phyloP scores from a whole-genome alignment of 2,329 filamentous ascomycete species.

The Talaromyces sp. region DNA sequence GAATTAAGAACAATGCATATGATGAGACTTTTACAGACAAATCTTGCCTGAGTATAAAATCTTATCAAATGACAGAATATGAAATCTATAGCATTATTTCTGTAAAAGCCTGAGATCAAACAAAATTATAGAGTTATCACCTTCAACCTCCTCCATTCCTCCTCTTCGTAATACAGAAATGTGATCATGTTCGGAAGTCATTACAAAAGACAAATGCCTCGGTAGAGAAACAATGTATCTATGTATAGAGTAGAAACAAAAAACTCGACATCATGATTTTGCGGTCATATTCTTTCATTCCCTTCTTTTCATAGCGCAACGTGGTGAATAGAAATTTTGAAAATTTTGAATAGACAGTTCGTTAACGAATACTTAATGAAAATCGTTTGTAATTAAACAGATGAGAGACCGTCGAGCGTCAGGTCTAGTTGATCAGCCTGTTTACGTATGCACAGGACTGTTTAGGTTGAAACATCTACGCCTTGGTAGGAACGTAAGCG shows the following conservation, averaged over 20 bases:
- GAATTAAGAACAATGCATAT: neutral
- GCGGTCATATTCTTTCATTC: conserved; percentile 1
- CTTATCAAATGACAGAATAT: neutral
- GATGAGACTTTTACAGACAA: neutral
- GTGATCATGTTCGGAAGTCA: neutral
- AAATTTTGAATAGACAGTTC: neutral
- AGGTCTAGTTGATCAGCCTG: conserved; percentile 1
- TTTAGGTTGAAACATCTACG: neutral
- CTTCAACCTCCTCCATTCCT: neutral
- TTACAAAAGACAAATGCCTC: conserved; percentile 1
- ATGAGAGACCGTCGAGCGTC: neutral
- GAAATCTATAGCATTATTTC: conserved; percentile 4
- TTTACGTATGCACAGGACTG: neutral
- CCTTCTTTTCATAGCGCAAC: neutral
- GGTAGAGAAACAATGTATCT: neutral
- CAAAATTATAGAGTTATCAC: neutral
- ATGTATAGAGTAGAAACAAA: neutral
- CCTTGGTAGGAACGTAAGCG: conserved; percentile 28
- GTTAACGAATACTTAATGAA: neutral
- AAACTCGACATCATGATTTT: neutral
- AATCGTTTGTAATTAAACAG: conserved; percentile 1
- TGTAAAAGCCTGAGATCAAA: neutral
- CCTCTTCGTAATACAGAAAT: neutral
- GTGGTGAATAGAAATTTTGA: neutral
- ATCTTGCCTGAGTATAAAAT: neutral